phyloP scores from a whole-genome alignment of 331 rosid species.

The Stylosanthes scabra region DNA sequence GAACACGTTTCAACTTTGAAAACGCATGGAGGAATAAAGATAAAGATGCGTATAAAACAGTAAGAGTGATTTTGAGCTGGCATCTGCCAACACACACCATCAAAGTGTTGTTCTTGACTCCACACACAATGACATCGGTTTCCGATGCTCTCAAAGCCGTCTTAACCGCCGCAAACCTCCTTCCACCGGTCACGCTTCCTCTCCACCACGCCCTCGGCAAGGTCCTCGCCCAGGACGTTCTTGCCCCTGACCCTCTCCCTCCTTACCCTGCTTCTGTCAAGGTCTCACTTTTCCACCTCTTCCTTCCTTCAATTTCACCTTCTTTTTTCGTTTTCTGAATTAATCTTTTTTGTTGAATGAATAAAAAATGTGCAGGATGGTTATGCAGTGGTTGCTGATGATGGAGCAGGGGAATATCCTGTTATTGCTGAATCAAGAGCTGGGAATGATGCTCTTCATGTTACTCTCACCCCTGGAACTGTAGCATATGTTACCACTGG shows the following conservation, averaged over 20 bases:
- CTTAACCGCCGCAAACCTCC: slow-evolving; percentile 58
- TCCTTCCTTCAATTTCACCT: background rate
- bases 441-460: slow-evolving; percentile 72
- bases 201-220: slow-evolving; percentile 77
- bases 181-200: slow-evolving; percentile 59
- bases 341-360: background rate
- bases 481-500: slow-evolving; percentile 94
- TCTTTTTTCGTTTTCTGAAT: background rate
- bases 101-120: background rate
- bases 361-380: slow-evolving; percentile 66
- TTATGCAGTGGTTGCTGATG: slow-evolving; percentile 84
- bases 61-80: too few relatives aligned
- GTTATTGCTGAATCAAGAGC: slow-evolving; percentile 84
- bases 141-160: slow-evolving; percentile 62
- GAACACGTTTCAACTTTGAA: background rate
- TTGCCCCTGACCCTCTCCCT: slow-evolving; percentile 76
- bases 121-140: slow-evolving; percentile 49
- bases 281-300: slow-evolving; percentile 36
- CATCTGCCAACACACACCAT: too few relatives aligned
- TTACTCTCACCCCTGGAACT: slow-evolving; percentile 65
- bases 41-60: too few relatives aligned
- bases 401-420: slow-evolving; percentile 85
- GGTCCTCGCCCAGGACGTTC: slow-evolving; percentile 73
- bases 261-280: slow-evolving; percentile 82
- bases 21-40: background rate